Evolutionary conservation across 2,329 filamentous ascomycete species (phyloP).

Genomic region (Clonostachys rosea): DNA sequence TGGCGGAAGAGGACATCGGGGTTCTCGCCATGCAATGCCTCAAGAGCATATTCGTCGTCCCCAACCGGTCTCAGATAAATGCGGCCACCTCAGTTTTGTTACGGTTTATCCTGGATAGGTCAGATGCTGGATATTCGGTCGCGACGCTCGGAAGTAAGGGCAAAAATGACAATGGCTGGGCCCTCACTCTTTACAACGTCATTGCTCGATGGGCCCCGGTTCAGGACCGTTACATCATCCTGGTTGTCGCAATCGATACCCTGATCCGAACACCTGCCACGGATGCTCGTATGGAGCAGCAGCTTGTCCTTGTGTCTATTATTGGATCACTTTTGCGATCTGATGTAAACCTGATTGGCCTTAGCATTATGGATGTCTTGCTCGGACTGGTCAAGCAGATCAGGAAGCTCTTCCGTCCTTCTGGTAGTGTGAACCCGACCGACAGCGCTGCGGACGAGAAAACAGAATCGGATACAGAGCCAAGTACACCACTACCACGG

Average conservation of each 20-base stretch:
- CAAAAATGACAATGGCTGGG: constrained; percentile 62
- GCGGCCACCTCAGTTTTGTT: constrained; percentile 70
- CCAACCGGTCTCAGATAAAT: constrained; percentile 78
- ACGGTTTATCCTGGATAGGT: constrained; percentile 64
- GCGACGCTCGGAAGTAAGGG: constrained; percentile 41
- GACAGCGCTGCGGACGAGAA: constrained; percentile 24
- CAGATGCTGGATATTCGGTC: constrained; percentile 44
- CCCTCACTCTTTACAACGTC: constrained; percentile 74
- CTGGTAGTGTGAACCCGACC: constrained; percentile 25
- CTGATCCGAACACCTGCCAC: constrained; percentile 64
- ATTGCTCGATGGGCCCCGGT: constrained; percentile 86
- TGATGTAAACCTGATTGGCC: constrained; percentile 86
- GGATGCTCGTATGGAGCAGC: constrained; percentile 67
- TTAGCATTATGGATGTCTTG: constrained; percentile 94
- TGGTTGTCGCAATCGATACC: constrained; percentile 76
- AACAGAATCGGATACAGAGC: constrained; percentile 9
- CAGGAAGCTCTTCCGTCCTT: constrained; percentile 68
- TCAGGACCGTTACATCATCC: constrained; percentile 87
- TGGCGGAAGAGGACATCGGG: constrained; percentile 85
- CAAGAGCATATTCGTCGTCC: constrained; percentile 78
- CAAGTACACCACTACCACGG: constrained; percentile 33
- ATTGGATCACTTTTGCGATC: constrained; percentile 81
- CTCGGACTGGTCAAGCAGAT: constrained; percentile 82
- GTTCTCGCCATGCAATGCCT: constrained; percentile 81
- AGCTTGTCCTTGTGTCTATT: constrained; percentile 72